A percentile compares a stretch with the other conserved stretches of the same genome.
Conservation (phyloP, 129 eudicot species). For the Dittrichia graveolens region DNA sequence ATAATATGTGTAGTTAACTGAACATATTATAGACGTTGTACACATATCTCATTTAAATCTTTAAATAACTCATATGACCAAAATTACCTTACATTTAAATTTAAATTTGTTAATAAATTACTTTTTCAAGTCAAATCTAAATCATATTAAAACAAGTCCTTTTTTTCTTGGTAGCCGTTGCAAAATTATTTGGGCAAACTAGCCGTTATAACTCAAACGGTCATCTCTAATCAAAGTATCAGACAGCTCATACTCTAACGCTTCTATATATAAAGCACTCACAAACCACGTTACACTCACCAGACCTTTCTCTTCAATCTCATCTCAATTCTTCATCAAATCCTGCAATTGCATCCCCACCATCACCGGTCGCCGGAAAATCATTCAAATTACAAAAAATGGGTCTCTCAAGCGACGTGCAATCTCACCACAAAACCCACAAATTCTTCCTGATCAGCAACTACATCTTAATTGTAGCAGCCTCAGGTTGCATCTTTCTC, state of each 20-base stretch:
- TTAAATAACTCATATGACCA: too few relatives aligned
- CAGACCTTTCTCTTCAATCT: conserved; percentile 6
- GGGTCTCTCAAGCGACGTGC: conserved; percentile 35
- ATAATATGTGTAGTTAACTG: too few relatives aligned
- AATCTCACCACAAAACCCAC: conserved; percentile 63
- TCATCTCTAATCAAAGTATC: not conserved
- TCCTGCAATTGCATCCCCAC: not conserved
- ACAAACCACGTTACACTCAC: not conserved
- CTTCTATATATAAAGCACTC: not conserved
- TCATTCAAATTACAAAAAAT: not conserved
- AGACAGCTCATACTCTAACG: not conserved
- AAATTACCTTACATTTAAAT: too few relatives aligned
- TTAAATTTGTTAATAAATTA: too few relatives aligned
- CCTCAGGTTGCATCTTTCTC: conserved; percentile 90
- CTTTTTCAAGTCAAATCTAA: too few relatives aligned
- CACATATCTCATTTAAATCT: too few relatives aligned
- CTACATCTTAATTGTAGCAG: conserved; percentile 83
- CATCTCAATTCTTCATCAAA: not conserved
- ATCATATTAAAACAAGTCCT: too few relatives aligned
- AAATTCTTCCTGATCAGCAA: conserved; percentile 70
- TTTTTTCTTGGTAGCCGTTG: not conserved
- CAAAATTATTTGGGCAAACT: conserved; percentile 15
- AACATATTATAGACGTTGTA: too few relatives aligned
- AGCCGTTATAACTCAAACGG: conserved; percentile 15
- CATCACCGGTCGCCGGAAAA: conserved; percentile 10